These are phyloP conservation scores for Odonthalia washingtoniensis DNA, from an alignment of 31 red algal species.

Conservation along the genomic window DNA sequence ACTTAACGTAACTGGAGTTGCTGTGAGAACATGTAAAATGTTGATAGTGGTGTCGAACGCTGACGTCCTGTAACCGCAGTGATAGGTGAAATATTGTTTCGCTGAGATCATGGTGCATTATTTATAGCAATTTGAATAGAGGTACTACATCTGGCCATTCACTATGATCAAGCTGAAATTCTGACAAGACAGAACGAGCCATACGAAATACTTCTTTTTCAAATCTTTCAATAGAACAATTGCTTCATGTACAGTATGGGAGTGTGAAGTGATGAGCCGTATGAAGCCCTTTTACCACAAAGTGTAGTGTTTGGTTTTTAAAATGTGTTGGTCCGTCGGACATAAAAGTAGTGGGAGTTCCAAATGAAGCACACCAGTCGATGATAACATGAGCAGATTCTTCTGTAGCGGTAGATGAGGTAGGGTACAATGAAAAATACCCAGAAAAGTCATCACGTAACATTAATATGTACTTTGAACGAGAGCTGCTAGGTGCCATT, in stretches of 20 bases:
- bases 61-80: too few species aligned
- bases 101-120: too few species aligned
- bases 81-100: too few species aligned
- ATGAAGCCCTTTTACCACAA: constrained; percentile 3
- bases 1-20: too few species aligned
- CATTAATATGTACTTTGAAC: not conserved
- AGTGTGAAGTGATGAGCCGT: constrained; percentile 37
- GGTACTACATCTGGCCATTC: too few species aligned
- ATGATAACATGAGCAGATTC: constrained; percentile 10
- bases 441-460: constrained; percentile 23
- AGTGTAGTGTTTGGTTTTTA: constrained; percentile 27
- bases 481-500: not conserved
- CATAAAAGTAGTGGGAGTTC: not conserved
- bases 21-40: too few species aligned
- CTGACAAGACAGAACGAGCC: not conserved
- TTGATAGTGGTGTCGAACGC: too few species aligned
- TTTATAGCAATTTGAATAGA: too few species aligned
- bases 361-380: constrained; percentile 23
- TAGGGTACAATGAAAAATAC: constrained; percentile 3
- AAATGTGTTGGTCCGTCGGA: constrained; percentile 34
- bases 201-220: constrained; percentile 9
- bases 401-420: not conserved
- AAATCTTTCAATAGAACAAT: constrained; percentile 32
- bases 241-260: constrained; percentile 32
- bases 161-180: not conserved